Base-by-base conservation (phyloP, 2,329 filamentous ascomycete genomes). In the Fusarium continuum region DNA sequence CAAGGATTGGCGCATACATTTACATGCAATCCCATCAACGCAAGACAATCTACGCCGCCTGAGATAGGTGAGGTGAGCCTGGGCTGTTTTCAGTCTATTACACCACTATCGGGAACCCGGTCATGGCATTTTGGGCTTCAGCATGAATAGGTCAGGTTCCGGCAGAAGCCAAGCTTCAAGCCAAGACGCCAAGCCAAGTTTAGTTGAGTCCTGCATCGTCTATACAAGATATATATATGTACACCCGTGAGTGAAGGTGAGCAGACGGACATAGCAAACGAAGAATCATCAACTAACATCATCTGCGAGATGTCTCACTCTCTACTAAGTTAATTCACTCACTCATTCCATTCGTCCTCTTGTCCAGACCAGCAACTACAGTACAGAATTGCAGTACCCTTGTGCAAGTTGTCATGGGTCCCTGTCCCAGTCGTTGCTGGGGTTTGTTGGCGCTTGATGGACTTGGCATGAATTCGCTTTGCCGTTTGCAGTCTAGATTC, bases 51-150 rank as follows among this genome's bases (percentile, higher is more conserved):
- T 52, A 55, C 35, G 32, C 49, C 49, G 43, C 43, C n/a, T 46
- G 32, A 16, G 10, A 45, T 25, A 17, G 20, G 29, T 31, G 22
- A 39, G 29, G 46, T 44, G 36, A 57, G 35, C 54, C 52, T 50
- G 43, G 43, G 28, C 49, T 44, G 43, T 34, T 61, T 56, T 38
- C 25, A 49, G 40, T 65, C 61, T 56, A 65, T 62, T 62, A 65
- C 56, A 57, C 46, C 56, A 63, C 55, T 47, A 61, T 60, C 38
- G 56, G 47, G n/a, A 39, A 19, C 45, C 38, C 55, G 28, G 45
- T 38, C 55, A 57, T 49, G 50, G 46, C 38, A 57, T 49, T 65
- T 26, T 35, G 36, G n/a, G 41, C 43, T 65, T 65, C 48, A 53
- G 61, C 56, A 65, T 62, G 25, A 52, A 49, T 43, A 55, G 26